Base-by-base conservation (phyloP, 116 monocot genomes). In the Posidonia oceanica region DNA sequence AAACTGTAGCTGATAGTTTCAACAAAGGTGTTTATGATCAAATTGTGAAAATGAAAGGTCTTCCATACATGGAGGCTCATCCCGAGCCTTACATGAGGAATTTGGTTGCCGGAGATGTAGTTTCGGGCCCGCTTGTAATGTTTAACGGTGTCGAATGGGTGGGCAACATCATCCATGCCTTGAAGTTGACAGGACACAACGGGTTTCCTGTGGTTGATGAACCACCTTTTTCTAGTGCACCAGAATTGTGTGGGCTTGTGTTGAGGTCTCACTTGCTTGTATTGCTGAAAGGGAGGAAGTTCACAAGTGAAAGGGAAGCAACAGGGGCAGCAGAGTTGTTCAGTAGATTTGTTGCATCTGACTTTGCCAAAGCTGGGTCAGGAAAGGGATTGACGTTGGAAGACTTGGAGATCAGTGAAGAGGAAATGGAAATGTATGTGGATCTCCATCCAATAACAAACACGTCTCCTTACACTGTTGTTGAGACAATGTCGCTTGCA, bases 21-120 rank as follows among this genome's bases (percentile, higher is more conserved):
- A 97, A 97, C 77, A 87, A 83, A 67, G 97, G 97, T 5, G 89
- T 97, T 4, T 97, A 97, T 65, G 97, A 97, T 75, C 97, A 97
- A 70, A 97, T 97, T 80, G 87, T 97, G 17, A 76, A 51, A 67
- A 92, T 97, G 92, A 97, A 97, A 74, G 92, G 97, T 16, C 81
- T 97, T 71, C 97, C 97, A 37, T 97, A 72, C 79, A 79, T 97
- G 87, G 97, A 97, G 73, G 89, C 85, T 37, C 92, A 97, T 79
- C 82, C 93, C 0, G 92, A 97, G 65, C 89, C 92, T 14, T 97
- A 92, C 75, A 97, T 97, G 97, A 81, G 87, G 61, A 71, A 85
- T 65, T 82, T 97, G 75, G 82, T 85, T 20, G 87, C 93, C 5
- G 89, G 87, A 15, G 92, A 97, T 71, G 97, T 92, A 23, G 87